phyloP scores from a whole-genome alignment of 768 basidiomycete species.

The Saitozyma podzolica region DNA sequence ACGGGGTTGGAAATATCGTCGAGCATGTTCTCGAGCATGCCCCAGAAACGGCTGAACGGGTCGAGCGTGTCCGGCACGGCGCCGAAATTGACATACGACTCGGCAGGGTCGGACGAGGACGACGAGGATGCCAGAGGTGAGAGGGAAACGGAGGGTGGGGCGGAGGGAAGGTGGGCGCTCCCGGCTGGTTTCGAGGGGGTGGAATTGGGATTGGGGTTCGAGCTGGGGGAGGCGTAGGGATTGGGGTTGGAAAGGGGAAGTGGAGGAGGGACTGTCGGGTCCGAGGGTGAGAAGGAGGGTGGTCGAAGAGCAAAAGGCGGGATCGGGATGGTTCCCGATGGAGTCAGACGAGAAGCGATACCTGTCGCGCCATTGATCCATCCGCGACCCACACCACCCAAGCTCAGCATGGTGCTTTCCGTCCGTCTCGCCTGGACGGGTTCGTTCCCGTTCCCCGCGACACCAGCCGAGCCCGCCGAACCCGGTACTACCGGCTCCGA shows the following conservation, averaged over 20 bases:
- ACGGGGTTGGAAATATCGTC: conserved; percentile 48
- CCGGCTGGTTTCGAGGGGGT: neutral
- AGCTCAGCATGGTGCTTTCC: no score
- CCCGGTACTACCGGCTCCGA: no score
- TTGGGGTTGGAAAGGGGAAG: neutral
- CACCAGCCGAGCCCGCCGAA: no score
- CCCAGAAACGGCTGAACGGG: conserved; percentile 52
- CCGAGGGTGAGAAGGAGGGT: neutral
- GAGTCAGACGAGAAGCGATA: no score
- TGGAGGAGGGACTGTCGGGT: neutral
- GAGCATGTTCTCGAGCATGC: conserved; percentile 47
- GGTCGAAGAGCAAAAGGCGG: conserved; percentile 38
- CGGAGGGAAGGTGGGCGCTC: conserved; percentile 14
- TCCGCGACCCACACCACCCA: no score
- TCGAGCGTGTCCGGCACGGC: conserved; percentile 36
- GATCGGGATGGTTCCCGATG: neutral
- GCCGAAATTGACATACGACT: conserved; percentile 34
- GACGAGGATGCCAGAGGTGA: conserved; percentile 25
- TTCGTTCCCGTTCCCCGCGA: no score
- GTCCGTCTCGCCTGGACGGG: no score
- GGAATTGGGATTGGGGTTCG: no score
- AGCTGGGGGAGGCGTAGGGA: no score
- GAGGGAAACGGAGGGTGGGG: conserved; percentile 8
- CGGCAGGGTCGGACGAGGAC: conserved; percentile 23
- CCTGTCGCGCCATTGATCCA: no score